Conservation (phyloP, 1,284 basidiomycete genomes). For the Austropuccinia psidii region DNA sequence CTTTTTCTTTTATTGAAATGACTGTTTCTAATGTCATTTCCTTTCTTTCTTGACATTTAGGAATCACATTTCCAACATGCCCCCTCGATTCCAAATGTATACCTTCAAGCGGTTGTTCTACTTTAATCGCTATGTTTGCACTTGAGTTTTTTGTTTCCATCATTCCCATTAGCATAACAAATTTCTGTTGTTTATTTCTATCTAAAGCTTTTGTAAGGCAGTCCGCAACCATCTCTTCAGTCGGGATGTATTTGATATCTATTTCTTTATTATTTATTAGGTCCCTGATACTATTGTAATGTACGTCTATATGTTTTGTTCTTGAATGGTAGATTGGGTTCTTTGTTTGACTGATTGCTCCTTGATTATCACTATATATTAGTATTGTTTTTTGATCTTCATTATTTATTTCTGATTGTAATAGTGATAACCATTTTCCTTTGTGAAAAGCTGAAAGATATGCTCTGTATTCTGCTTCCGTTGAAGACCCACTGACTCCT, state of each 20-base stretch:
- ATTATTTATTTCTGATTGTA: too few relatives aligned
- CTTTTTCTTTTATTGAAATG: too few relatives aligned
- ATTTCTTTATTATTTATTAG: conserved; percentile 19
- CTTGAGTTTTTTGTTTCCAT: background rate
- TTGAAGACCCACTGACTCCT: conserved; percentile 15
- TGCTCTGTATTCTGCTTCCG: conserved; percentile 17
- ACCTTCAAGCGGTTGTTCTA: too few relatives aligned
- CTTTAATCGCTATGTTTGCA: too few relatives aligned
- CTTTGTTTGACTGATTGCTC: background rate
- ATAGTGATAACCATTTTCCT: conserved; percentile 4
- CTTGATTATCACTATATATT: conserved; percentile 23
- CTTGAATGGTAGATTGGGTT: conserved; percentile 17
- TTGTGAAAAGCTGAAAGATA: conserved; percentile 3
- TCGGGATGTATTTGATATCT: conserved; percentile 1
- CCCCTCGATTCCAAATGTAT: background rate
- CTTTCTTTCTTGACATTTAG: too few relatives aligned
- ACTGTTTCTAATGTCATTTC: too few relatives aligned
- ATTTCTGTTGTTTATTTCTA: conserved; percentile 22
- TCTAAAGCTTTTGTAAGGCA: conserved; percentile 28
- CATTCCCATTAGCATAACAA: background rate
- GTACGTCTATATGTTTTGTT: conserved; percentile 2
- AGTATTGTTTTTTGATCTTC: background rate
- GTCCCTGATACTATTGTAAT: conserved; percentile 12
- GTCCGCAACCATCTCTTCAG: conserved; percentile 21
- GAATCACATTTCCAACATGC: too few relatives aligned